Conservation (phyloP, 1,284 basidiomycete species). For the Sanguinoderma infundibulare region DNA sequence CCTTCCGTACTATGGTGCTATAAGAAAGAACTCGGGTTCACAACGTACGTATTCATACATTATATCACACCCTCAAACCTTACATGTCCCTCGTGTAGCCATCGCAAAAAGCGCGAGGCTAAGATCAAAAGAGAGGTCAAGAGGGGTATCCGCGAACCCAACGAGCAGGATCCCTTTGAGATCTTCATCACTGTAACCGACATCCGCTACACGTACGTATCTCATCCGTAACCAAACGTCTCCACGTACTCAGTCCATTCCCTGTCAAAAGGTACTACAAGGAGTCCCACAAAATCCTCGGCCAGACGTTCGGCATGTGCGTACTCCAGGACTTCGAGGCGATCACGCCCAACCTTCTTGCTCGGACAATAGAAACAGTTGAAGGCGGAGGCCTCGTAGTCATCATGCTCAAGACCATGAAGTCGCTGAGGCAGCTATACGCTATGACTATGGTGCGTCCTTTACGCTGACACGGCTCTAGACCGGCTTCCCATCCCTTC, state of each 20-base stretch:
- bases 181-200: conserved; percentile 99
- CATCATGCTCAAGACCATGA: conserved; percentile 94
- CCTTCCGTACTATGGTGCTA: conserved; percentile 97
- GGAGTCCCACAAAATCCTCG: conserved; percentile 94
- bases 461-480: background rate
- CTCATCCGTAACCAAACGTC: too few species aligned
- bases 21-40: conserved; percentile 96
- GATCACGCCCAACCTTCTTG: conserved; percentile 96
- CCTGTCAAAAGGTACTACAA: conserved; percentile 73
- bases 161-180: conserved; percentile 97
- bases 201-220: conserved; percentile 90
- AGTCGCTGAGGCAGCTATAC: conserved; percentile 91
- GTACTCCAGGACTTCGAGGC: conserved; percentile 99
- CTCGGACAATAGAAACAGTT: conserved; percentile 97
- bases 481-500: background rate
- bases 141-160: conserved; percentile 90
- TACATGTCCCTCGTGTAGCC: conserved; percentile 49
- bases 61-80: background rate
- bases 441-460: conserved; percentile 88
- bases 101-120: conserved; percentile 95
- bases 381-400: conserved; percentile 96
- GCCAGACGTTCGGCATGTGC: conserved; percentile 98
- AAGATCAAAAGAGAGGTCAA: conserved; percentile 96
- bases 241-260: background rate
- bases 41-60: conserved; percentile 58